Base-by-base conservation (phyloP, 805 yeast genomes). In the Candida sphagnicola region DNA sequence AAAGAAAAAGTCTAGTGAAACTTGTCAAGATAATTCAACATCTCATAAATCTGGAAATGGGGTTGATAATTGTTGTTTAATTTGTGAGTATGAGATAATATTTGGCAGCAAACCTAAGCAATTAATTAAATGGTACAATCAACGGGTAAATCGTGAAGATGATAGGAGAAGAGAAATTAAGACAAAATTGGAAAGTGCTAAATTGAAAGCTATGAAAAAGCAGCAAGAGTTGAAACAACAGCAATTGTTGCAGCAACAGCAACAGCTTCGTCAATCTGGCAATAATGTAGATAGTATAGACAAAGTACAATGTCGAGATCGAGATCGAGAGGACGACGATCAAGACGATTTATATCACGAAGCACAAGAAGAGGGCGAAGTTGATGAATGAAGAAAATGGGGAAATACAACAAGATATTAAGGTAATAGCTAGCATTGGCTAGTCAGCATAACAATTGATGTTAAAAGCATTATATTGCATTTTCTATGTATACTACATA, bases 41-140 rank as follows among this genome's bases (percentile, higher is more conserved):
- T 5, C 28, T 28, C 16, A 26, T 26, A 21, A 21, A 21, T 26
- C 29, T n/a, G 29, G 15, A 8, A 8, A 13, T 13, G 15, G 15
- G 18, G 24, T 39, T 12, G 24, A 39, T 33, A 19, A 42, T 33
- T 51, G 67, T 43, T 75, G 81, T 49, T 54, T 73, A 43, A 66
- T 75, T 38, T 75, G 81, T 53, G 78, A 75, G 45, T 75, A 74
- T 50, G 76, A 74, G 48, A 62, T 67, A 37, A 66, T 74, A 2
- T 75, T 65, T 51, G 80, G 80, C 1, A 56, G 54, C 32, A 70
- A 73, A 35, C 80, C 81, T 0, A 53, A 56, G 17, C 73, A 74
- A 48, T 66, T 72, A 67, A 70, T 75, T 42, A 70, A 67, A 48
- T 71, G 77, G 73, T 70, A 70, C 42, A 72, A 74, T 41, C 55